phyloP scores from a whole-genome alignment of 1,139 yeast genomes.

The Pneumocystis carinii region DNA sequence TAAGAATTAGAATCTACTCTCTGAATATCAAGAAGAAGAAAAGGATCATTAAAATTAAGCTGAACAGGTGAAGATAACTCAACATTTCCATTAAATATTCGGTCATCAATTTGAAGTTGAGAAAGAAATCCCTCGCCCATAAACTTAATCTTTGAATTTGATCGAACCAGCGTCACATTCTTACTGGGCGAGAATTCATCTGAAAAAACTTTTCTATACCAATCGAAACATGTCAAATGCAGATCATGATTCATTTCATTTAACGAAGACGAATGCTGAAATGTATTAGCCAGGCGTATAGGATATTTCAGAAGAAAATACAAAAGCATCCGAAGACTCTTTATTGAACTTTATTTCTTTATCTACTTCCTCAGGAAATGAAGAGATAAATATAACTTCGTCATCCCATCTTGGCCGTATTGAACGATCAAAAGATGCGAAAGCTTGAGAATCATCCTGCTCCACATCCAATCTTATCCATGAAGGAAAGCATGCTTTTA shows the following conservation, averaged over 20 bases:
- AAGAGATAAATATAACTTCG: background rate
- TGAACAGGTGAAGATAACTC: constrained; percentile 30
- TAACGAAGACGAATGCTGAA: background rate
- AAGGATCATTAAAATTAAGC: constrained; percentile 77
- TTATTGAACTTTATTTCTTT: background rate
- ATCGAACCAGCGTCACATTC: background rate
- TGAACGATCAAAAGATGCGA: constrained; percentile 20
- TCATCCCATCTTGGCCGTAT: background rate
- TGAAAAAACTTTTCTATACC: background rate
- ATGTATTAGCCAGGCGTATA: background rate
- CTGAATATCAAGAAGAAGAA: constrained; percentile 11
- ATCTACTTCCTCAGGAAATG: background rate
- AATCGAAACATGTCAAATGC: background rate
- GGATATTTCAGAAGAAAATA: background rate
- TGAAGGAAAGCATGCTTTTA: constrained; percentile 33
- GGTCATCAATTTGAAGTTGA: constrained; percentile 35
- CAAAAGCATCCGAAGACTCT: background rate
- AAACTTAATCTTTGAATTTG: background rate
- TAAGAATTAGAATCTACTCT: background rate
- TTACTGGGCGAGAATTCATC: background rate
- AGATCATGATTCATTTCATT: constrained; percentile 1
- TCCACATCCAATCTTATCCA: constrained; percentile 32
- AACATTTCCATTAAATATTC: constrained; percentile 61
- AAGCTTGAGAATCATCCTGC: constrained; percentile 33
- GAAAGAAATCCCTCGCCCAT: constrained; percentile 1